These are phyloP conservation scores for Populus hybrid DNA, from an alignment of 441 rosid species.

Conservation along the genomic window DNA sequence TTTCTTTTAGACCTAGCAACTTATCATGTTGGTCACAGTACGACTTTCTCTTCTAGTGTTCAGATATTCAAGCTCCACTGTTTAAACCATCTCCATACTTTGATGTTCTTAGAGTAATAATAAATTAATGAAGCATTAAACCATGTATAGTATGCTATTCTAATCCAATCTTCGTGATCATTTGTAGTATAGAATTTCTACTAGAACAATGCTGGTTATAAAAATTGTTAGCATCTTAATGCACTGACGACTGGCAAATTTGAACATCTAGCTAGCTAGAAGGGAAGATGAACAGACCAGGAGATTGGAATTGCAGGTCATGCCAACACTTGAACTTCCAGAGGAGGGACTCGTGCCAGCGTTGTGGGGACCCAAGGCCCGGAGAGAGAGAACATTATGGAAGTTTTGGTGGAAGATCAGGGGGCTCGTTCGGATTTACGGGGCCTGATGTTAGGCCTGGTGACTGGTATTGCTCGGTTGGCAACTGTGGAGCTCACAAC, in stretches of 20 bases:
- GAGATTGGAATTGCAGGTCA: constrained; percentile 58
- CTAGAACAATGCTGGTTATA: background rate
- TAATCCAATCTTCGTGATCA: too few relatives aligned
- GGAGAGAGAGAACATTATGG: constrained; percentile 33
- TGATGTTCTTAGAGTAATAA: too few relatives aligned
- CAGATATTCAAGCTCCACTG: background rate
- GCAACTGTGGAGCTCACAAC: constrained; percentile 20
- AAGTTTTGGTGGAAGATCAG: constrained; percentile 39
- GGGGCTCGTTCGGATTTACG: constrained; percentile 45
- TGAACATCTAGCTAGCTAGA: background rate
- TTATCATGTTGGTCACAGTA: background rate
- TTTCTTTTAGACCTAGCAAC: background rate
- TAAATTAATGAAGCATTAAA: too few relatives aligned
- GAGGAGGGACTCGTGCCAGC: constrained; percentile 80
- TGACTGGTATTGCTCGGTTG: constrained; percentile 79
- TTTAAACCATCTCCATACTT: background rate
- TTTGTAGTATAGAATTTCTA: too few relatives aligned
- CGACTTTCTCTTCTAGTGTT: background rate
- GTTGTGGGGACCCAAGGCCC: constrained; percentile 59
- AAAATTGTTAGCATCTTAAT: background rate
- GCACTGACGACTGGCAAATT: background rate
- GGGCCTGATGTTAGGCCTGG: constrained; percentile 93
- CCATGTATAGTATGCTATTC: too few relatives aligned
- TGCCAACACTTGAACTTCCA: constrained; percentile 72
- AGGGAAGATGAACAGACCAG: constrained; percentile 72